Evolutionary conservation across 2,329 filamentous ascomycete species (phyloP).

Genomic region (Pseudogymnoascus sp.): DNA sequence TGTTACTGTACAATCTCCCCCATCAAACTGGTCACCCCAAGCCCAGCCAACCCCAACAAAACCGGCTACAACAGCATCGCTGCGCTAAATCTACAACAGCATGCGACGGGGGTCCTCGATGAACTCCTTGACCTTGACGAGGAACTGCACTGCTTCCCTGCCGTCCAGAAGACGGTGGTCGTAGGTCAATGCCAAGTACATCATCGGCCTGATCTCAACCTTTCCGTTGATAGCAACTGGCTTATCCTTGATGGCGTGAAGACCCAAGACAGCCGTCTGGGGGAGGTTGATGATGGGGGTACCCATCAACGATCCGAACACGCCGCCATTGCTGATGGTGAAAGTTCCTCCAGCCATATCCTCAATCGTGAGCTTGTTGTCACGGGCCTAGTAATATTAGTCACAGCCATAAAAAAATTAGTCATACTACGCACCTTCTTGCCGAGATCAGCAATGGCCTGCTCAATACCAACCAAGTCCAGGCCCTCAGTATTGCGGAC

Average conservation of each 20-base stretch:
- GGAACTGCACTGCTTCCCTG: constrained; percentile 89
- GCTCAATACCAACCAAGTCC: constrained; percentile 84
- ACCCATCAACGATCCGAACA: constrained; percentile 95
- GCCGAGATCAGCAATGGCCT: constrained; percentile 83
- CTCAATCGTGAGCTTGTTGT: constrained; percentile 95
- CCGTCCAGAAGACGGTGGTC: constrained; percentile 95
- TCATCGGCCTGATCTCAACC: constrained; percentile 96
- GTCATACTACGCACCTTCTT: constrained; percentile 62
- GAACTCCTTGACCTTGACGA: constrained; percentile 95
- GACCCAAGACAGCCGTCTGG: constrained; percentile 82
- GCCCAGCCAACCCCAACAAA: neutral
- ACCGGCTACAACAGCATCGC: constrained; percentile 8
- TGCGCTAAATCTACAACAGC: constrained; percentile 48
- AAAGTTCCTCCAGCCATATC: constrained; percentile 99
- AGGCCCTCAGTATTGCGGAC: constrained; percentile 86
- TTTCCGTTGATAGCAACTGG: constrained; percentile 86
- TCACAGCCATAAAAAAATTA: neutral
- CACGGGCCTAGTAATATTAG: constrained; percentile 58
- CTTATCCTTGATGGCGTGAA: constrained; percentile 95
- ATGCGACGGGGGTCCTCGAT: constrained; percentile 93
- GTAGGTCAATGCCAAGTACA: constrained; percentile 97
- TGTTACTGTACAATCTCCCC: neutral
- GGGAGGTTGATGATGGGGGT: constrained; percentile 98
- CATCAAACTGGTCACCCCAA: neutral
- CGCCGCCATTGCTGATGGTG: constrained; percentile 94